Evolutionary conservation across 148 eudicot genomes (phyloP).

Genomic region (Rhododendron vialii): DNA sequence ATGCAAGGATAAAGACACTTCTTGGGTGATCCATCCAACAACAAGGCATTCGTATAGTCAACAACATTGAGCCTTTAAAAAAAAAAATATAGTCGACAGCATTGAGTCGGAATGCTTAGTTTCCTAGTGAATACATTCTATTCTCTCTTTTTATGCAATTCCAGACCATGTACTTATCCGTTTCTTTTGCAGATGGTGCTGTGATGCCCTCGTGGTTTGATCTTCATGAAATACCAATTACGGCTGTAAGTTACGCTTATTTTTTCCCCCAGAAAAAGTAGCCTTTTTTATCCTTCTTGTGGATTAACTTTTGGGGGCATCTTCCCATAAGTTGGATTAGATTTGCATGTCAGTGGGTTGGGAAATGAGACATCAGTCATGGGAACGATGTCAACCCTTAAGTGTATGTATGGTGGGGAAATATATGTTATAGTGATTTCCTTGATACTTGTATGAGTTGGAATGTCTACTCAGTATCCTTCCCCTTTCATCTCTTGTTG

Average conservation of each 20-base stretch:
- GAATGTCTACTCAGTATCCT: neutral
- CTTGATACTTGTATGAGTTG: neutral
- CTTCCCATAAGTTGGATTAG: neutral
- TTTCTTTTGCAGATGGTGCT: conserved; percentile 59
- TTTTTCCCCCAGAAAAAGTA: neutral
- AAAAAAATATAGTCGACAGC: neutral
- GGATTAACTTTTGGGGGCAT: neutral
- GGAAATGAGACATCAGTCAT: conserved; percentile 3
- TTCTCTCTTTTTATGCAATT: neutral
- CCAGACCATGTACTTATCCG: neutral
- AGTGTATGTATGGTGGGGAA: neutral
- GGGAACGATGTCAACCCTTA: neutral
- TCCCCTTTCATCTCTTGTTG: conserved; percentile 1
- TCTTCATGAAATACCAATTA: conserved; percentile 77
- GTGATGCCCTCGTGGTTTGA: conserved; percentile 97
- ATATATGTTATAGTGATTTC: neutral
- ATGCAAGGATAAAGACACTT: neutral
- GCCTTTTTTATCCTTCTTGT: neutral
- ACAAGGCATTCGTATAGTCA: neutral
- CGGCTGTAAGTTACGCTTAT: conserved; percentile 57
- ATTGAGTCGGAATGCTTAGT: neutral
- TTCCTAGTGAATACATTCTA: neutral
- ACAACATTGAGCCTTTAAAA: neutral
- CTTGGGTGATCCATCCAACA: neutral
- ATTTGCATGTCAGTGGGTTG: neutral